Evolutionary conservation across 1,284 basidiomycete species (phyloP).

Genomic region (Pseudozyma tsukubaensis): DNA sequence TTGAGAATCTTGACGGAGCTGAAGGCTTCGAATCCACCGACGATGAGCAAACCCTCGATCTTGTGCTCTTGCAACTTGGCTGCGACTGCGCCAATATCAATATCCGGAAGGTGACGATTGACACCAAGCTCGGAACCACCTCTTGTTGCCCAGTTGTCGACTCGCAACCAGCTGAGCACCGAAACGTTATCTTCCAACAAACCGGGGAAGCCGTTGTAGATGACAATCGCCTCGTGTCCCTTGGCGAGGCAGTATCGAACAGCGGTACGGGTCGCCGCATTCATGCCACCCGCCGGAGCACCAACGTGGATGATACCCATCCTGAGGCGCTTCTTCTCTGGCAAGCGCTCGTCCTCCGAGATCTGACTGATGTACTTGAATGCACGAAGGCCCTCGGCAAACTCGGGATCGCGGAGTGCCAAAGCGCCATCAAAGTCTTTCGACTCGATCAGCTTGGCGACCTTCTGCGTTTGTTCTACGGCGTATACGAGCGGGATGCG

Average conservation of each 20-base stretch:
- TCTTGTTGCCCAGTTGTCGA: slow-evolving; percentile 94
- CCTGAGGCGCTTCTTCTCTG: slow-evolving; percentile 74
- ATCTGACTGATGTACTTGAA: slow-evolving; percentile 73
- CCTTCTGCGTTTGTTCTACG: slow-evolving; percentile 84
- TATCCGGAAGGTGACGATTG: slow-evolving; percentile 86
- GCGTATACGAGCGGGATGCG: slow-evolving; percentile 91
- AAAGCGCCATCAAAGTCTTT: slow-evolving; percentile 90
- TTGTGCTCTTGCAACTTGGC: slow-evolving; percentile 87
- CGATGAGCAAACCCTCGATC: slow-evolving; percentile 85
- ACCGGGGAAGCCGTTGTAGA: slow-evolving; percentile 95
- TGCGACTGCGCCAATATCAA: slow-evolving; percentile 83
- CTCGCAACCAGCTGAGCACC: slow-evolving; percentile 93
- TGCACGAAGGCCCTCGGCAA: slow-evolving; percentile 84
- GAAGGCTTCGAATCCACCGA: slow-evolving; percentile 97
- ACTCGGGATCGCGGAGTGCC: slow-evolving; percentile 90
- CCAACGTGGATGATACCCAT: slow-evolving; percentile 94
- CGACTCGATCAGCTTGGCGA: slow-evolving; percentile 82
- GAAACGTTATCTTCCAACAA: slow-evolving; percentile 87
- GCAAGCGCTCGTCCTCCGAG: slow-evolving; percentile 75
- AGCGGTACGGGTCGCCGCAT: slow-evolving; percentile 93
- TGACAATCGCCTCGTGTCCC: slow-evolving; percentile 88
- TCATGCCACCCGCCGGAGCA: slow-evolving; percentile 98
- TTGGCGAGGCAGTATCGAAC: slow-evolving; percentile 91
- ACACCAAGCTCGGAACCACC: slow-evolving; percentile 99
- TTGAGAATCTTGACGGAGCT: slow-evolving; percentile 82